Conservation (phyloP, 352 stramenopile species). For the Phytophthora fragariae region DNA sequence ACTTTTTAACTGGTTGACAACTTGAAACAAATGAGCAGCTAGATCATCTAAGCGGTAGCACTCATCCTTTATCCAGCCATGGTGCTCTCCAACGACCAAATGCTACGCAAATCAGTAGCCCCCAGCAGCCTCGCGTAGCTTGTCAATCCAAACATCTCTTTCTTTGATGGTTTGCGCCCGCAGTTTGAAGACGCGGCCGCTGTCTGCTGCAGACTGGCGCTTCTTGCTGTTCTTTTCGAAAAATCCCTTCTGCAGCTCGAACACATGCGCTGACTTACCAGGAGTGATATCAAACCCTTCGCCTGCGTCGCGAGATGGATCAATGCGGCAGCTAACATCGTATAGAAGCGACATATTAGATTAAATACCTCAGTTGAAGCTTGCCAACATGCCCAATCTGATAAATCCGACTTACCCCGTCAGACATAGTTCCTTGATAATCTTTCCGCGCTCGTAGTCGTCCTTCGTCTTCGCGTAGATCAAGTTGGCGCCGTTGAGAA, state of each 20-base stretch:
- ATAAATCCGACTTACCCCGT: slow-evolving; percentile 54
- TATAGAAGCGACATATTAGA: neutral
- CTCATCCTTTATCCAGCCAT: neutral
- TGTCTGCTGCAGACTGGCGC: slow-evolving; percentile 72
- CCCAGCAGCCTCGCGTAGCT: slow-evolving; percentile 64
- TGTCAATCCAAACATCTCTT: slow-evolving; percentile 84
- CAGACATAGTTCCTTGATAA: slow-evolving; percentile 87
- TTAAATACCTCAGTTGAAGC: too few relatives aligned
- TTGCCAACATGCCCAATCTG: neutral
- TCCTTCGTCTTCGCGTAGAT: slow-evolving; percentile 89
- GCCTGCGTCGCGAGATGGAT: slow-evolving; percentile 75
- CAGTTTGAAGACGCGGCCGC: slow-evolving; percentile 82
- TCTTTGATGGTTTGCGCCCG: slow-evolving; percentile 87
- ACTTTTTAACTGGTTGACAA: slow-evolving; percentile 12
- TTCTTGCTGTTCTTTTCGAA: slow-evolving; percentile 89
- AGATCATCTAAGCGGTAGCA: slow-evolving; percentile 4
- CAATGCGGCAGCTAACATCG: slow-evolving; percentile 62
- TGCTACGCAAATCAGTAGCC: slow-evolving; percentile 34
- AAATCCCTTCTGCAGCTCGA: slow-evolving; percentile 74
- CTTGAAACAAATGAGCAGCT: neutral
- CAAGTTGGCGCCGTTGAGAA: slow-evolving; percentile 71
- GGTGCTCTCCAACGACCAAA: neutral
- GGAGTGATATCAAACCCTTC: slow-evolving; percentile 89
- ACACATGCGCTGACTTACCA: slow-evolving; percentile 71
- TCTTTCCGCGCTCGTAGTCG: slow-evolving; percentile 86